Base-by-base conservation (phyloP, 2,329 filamentous ascomycete species). In the Alternaria metachromatica region DNA sequence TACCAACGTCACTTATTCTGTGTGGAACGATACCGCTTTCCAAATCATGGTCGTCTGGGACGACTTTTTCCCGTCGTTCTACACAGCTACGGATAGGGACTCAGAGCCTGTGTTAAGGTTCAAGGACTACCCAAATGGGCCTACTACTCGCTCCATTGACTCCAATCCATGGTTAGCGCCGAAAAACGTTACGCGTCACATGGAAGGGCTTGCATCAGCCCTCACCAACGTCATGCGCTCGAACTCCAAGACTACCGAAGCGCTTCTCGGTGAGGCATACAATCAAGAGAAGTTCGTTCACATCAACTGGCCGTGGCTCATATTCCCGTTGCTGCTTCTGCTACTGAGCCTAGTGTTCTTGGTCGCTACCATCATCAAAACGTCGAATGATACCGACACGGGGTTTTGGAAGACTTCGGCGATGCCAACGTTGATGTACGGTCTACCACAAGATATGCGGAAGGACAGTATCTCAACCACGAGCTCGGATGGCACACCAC, bases 391-490 rank as follows among this genome's bases (percentile, higher is more conserved):
- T 2, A 46, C 45, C 2, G 60, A 46, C 5, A 23, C 46, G 2
- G 69, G 65, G 1, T 21, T 71, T 0, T 79, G 76, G 76, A 79
- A 79, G 55, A 76, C 70, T 2, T 75, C 72, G 5, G 70, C 71
- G 0, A 68, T 75, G 58, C 70, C 71, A 1, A 44, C 70, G 0
- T 44, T 75, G 15, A 64, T 75, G 3, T 74, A 72, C n/a, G 62
- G 71, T 33, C 58, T 75, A 3, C 70, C 70, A 2, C 51, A 64
- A 20, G 64, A 71, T 0, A 28, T 30, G 21, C 59, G 51, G 25
- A 15, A 23, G 6, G 45, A 33, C 15, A 18, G 50, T 15, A 6
- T 30, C 23, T 50, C 45, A 4, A 23, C 45, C 13, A 21, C n/a
- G 1, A 20, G 53, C 11, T 67, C 60, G 10, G 12, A 18, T 6